These are phyloP conservation scores for Ceratobasidium sp. DNA, from an alignment of 1,284 basidiomycete genomes.

Conservation along the genomic window DNA sequence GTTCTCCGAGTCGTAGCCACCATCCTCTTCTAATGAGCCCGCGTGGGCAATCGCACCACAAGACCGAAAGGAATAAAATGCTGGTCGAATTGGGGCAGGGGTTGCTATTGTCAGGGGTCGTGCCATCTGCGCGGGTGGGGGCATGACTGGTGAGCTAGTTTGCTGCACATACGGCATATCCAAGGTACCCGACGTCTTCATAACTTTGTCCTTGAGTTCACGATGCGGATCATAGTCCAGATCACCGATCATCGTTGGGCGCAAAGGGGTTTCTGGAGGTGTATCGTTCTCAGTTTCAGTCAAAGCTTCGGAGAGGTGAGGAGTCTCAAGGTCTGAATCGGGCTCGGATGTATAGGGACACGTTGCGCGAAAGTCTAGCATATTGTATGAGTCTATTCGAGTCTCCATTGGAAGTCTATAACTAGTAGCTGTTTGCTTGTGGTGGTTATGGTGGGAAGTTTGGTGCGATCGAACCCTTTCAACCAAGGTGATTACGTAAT, in stretches of 20 bases:
- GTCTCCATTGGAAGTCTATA: background rate
- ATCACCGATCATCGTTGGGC: background rate
- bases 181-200: background rate
- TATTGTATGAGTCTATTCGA: background rate
- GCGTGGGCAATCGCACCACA: background rate
- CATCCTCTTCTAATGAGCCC: background rate
- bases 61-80: background rate
- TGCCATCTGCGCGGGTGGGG: background rate
- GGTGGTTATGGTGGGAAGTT: too few relatives aligned
- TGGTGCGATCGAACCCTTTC: too few relatives aligned
- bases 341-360: background rate
- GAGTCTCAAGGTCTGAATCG: slow-evolving; percentile 17
- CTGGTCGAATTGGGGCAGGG: slow-evolving; percentile 11
- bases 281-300: slow-evolving; percentile 30
- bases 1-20: slow-evolving; percentile 23
- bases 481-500: too few relatives aligned
- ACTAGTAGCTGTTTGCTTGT: too few relatives aligned
- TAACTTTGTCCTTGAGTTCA: background rate
- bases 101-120: slow-evolving; percentile 5
- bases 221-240: background rate
- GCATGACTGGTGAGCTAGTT: slow-evolving; percentile 1
- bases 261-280: slow-evolving; percentile 18
- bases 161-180: too few relatives aligned
- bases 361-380: too few relatives aligned
- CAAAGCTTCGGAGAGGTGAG: background rate